These are phyloP conservation scores for Monocercomonoides exilis DNA, from an alignment of 78 protist species.

Conservation along the genomic window DNA sequence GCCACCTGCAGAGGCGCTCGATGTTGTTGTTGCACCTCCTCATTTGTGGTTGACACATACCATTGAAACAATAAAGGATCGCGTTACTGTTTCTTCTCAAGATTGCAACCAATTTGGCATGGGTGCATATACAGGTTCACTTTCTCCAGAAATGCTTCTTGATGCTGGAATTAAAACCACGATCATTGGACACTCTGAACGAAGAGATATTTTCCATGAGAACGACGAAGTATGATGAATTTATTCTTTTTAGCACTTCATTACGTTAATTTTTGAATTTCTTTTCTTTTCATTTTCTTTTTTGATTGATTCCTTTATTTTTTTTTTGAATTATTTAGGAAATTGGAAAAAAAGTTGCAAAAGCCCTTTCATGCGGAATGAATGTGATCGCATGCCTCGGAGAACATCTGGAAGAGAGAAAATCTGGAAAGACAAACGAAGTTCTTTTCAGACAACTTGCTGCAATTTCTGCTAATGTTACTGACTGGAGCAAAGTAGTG, in stretches of 20 bases:
- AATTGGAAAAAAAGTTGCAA: conserved; percentile 56
- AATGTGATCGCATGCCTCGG: conserved; percentile 87
- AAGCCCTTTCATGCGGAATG: conserved; percentile 66
- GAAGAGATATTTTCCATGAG: conserved; percentile 82
- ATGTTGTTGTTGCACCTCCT: conserved; percentile 12
- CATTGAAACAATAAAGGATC: not conserved
- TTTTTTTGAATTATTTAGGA: not conserved
- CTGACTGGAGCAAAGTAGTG: conserved; percentile 13
- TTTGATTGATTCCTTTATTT: not conserved
- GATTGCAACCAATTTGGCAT: conserved; percentile 6
- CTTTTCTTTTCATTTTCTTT: not conserved
- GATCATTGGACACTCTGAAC: conserved; percentile 94
- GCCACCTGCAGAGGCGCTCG: not conserved
- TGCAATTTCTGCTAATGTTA: conserved; percentile 15
- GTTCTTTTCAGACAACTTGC: conserved; percentile 57
- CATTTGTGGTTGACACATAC: not conserved
- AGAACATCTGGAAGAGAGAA: conserved; percentile 79
- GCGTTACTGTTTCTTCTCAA: conserved; percentile 15
- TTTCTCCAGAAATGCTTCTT: conserved; percentile 22
- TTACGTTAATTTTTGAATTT: conserved; percentile 8
- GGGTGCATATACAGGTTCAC: conserved; percentile 31
- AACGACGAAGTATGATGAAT: conserved; percentile 49
- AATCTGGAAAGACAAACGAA: conserved; percentile 56
- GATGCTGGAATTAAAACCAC: conserved; percentile 39
- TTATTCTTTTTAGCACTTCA: too few species aligned